Percentiles rank a stretch among this genome's conserved stretches.
phyloP scores from a whole-genome alignment of 371 early-diverging fungal species.

The Mortierella sp. region DNA sequence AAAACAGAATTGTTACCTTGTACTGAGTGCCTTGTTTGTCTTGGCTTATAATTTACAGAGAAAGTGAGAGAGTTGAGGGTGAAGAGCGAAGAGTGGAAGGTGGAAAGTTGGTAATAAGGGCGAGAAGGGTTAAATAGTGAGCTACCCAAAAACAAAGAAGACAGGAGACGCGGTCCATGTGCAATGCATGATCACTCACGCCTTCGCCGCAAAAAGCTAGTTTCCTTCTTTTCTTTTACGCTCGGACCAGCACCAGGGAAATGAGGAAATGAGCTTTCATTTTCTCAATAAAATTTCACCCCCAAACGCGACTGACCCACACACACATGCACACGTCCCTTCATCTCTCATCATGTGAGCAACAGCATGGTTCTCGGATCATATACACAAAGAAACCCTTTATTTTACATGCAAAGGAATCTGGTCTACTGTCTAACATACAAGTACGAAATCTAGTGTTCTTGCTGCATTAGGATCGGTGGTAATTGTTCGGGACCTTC shows the following conservation, averaged over 20 bases:
- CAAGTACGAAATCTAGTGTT: constrained; percentile 4
- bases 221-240: background rate
- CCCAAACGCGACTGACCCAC: background rate
- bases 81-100: background rate
- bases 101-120: background rate
- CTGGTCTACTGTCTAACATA: background rate
- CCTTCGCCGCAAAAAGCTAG: background rate
- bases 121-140: background rate
- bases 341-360: background rate
- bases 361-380: background rate
- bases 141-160: background rate
- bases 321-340: background rate
- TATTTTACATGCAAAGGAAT: too few species aligned
- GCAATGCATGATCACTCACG: constrained; percentile 12
- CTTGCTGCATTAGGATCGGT: constrained; percentile 15
- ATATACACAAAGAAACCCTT: background rate
- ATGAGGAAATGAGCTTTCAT: background rate
- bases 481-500: constrained; percentile 14
- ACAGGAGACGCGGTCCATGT: constrained; percentile 4
- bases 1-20: background rate
- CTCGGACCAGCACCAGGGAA: constrained; percentile 12
- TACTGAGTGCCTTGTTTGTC: background rate
- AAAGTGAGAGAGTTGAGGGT: background rate
- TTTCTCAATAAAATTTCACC: too few species aligned
- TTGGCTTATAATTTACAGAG: background rate